phyloP scores from a whole-genome alignment of 345 rosid genomes.

The Acer campestre region DNA sequence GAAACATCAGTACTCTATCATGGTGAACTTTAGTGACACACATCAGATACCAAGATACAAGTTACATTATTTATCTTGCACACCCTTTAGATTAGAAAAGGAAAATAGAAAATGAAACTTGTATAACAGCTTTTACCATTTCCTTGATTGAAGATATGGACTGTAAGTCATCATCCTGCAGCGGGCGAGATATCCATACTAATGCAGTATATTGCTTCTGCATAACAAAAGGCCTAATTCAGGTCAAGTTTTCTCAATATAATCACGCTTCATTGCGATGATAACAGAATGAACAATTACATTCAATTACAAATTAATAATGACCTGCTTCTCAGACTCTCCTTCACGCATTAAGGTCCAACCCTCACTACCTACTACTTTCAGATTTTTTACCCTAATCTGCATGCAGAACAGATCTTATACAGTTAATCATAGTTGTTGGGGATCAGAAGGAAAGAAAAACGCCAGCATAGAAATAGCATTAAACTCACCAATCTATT shows the following conservation, averaged over 20 bases:
- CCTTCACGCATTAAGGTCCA: constrained; percentile 98
- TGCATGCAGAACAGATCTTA: constrained; percentile 32
- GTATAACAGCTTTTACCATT: constrained; percentile 44
- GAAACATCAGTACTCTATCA: too few species aligned
- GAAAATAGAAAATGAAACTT: constrained; percentile 6
- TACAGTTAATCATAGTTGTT: constrained; percentile 4
- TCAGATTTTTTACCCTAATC: constrained; percentile 76
- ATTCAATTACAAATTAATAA: constrained; percentile 15
- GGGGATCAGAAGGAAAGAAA: neutral
- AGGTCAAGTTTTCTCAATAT: constrained; percentile 4
- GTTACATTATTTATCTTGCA: neutral
- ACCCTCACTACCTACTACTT: constrained; percentile 62
- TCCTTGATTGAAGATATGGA: constrained; percentile 62
- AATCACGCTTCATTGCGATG: neutral
- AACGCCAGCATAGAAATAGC: neutral
- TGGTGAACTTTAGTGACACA: neutral
- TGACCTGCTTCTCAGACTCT: constrained; percentile 94
- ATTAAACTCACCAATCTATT: constrained; percentile 60
- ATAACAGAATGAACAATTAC: neutral
- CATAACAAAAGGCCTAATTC: constrained; percentile 9
- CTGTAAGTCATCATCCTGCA: constrained; percentile 64
- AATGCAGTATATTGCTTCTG: constrained; percentile 96
- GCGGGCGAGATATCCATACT: constrained; percentile 91
- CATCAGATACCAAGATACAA: neutral
- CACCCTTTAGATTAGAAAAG: constrained; percentile 1